phyloP scores from a whole-genome alignment of 2,329 filamentous ascomycete species.

The Sporothrix brasiliensis region DNA sequence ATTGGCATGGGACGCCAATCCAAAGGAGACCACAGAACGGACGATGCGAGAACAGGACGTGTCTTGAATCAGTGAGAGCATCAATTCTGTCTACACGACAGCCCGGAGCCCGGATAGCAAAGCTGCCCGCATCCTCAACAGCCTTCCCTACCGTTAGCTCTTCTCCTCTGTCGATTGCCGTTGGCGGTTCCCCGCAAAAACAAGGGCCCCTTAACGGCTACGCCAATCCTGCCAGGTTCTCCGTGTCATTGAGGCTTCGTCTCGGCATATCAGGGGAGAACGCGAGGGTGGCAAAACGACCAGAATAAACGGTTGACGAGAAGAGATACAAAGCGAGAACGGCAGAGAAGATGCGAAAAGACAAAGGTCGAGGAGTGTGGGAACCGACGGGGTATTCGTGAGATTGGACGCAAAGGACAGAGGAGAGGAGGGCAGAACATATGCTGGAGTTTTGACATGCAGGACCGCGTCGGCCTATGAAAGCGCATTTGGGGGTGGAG shows the following conservation, averaged over 20 bases:
- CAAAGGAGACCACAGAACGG: not conserved
- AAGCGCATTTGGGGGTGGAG: not conserved
- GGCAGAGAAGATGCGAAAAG: not conserved
- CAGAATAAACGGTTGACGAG: not conserved
- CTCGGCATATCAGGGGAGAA: not conserved
- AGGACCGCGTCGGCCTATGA: conserved; percentile 17
- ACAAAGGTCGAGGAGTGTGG: conserved; percentile 14
- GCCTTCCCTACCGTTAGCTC: not conserved
- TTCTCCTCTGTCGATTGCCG: not conserved
- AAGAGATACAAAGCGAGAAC: not conserved
- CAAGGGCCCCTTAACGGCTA: not conserved
- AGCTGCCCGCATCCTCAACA: not conserved
- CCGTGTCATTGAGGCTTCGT: conserved; percentile 1
- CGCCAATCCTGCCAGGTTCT: conserved; percentile 1
- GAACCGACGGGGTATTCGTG: conserved; percentile 24
- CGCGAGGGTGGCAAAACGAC: not conserved
- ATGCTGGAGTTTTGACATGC: conserved; percentile 9
- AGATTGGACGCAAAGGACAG: conserved; percentile 19
- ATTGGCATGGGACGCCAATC: conserved; percentile 2
- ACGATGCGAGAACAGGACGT: not conserved
- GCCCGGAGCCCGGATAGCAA: not conserved
- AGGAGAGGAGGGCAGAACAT: conserved; percentile 7
- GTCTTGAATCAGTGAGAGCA: conserved; percentile 4
- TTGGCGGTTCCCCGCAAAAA: conserved; percentile 14
- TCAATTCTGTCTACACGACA: not conserved